Conservation (phyloP, 2,329 filamentous ascomycete species). For the Lachnellula willkommii region DNA sequence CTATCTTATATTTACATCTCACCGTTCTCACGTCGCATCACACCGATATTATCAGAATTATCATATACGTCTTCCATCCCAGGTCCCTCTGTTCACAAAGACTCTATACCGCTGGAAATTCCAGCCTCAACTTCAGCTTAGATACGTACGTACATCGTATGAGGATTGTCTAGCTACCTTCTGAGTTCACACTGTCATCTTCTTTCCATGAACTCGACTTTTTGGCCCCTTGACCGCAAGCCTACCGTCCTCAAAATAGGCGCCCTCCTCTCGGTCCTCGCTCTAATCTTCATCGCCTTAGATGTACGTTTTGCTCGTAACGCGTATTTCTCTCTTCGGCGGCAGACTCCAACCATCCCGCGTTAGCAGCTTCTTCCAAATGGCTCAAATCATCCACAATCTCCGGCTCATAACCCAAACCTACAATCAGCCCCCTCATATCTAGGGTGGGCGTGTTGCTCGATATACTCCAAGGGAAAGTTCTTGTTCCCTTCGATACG, state of each 20-base stretch:
- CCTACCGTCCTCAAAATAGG: neutral
- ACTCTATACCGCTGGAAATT: too few relatives aligned
- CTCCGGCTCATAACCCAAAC: conserved; percentile 50
- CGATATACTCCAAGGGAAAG: conserved; percentile 16
- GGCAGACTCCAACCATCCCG: conserved; percentile 33
- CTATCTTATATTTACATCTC: neutral
- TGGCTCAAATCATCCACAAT: conserved; percentile 44
- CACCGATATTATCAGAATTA: too few relatives aligned
- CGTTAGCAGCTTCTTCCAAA: conserved; percentile 45
- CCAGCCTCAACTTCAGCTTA: too few relatives aligned
- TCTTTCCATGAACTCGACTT: conserved; percentile 8
- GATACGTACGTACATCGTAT: too few relatives aligned
- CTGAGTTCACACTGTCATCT: conserved; percentile 8
- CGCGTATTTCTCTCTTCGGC: conserved; percentile 6
- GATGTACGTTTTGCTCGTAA: conserved; percentile 10
- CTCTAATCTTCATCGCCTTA: conserved; percentile 12
- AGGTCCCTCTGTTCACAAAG: too few relatives aligned
- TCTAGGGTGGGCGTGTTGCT: conserved; percentile 8
- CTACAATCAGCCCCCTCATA: conserved; percentile 58
- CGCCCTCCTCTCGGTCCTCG: conserved; percentile 4
- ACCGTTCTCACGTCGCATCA: too few relatives aligned
- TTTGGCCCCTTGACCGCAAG: neutral
- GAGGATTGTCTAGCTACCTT: too few relatives aligned
- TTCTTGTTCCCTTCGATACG: conserved; percentile 53
- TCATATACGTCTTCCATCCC: too few relatives aligned